Evolutionary conservation across 208 protist species (phyloP).

Genomic region (Vickermania spadyakhi): DNA sequence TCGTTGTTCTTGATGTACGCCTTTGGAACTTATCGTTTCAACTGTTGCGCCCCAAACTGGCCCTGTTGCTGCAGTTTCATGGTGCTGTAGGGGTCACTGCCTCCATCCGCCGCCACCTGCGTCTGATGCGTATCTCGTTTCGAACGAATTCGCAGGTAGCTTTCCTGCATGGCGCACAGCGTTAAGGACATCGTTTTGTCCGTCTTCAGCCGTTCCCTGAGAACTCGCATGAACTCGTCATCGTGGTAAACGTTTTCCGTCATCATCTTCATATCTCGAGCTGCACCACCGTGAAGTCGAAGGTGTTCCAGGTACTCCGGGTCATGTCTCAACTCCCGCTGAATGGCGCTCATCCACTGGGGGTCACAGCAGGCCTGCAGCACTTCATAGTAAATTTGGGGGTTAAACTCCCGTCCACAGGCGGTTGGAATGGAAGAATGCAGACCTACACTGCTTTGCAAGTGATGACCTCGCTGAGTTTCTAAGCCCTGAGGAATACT

Average conservation of each 20-base stretch:
- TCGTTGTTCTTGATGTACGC: too few species aligned
- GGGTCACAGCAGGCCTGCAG: constrained; percentile 80
- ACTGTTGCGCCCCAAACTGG: constrained; percentile 48
- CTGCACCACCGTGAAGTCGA: constrained; percentile 55
- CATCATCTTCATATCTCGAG: constrained; percentile 46
- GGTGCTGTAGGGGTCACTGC: constrained; percentile 53
- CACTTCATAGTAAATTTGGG: constrained; percentile 72
- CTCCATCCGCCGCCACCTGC: constrained; percentile 67
- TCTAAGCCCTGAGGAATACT: constrained; percentile 23
- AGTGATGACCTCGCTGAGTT: constrained; percentile 58
- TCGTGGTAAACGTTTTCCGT: constrained; percentile 55
- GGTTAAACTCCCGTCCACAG: constrained; percentile 74
- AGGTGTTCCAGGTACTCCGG: constrained; percentile 68
- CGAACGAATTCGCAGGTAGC: constrained; percentile 69
- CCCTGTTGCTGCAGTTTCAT: constrained; percentile 48
- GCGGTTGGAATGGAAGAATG: constrained; percentile 56
- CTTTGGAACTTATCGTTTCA: too few species aligned
- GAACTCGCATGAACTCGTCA: constrained; percentile 76
- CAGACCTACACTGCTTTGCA: constrained; percentile 64
- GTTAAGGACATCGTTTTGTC: constrained; percentile 69
- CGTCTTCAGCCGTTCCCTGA: constrained; percentile 56
- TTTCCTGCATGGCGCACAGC: constrained; percentile 78
- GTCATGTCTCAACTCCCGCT: constrained; percentile 62
- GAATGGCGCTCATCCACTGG: constrained; percentile 79
- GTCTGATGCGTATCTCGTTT: constrained; percentile 76